Conservation (phyloP, 2,329 filamentous ascomycete genomes). For the Ophiocordyceps camponoti-leonardi region DNA sequence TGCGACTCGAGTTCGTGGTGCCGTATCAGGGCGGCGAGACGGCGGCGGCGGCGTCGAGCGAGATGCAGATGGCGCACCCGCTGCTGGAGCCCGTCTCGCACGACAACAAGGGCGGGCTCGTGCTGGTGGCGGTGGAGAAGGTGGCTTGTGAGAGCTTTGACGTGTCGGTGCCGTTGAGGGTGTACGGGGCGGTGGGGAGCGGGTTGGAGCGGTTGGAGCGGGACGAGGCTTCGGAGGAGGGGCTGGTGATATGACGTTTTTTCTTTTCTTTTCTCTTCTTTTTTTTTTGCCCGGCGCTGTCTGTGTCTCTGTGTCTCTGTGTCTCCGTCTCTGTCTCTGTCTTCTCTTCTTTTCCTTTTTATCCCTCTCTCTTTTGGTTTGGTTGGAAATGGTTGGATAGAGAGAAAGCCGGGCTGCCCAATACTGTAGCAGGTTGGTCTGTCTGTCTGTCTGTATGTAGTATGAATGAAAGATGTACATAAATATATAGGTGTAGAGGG, state of each 20-base stretch:
- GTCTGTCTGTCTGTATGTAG: background rate
- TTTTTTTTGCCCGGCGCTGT: background rate
- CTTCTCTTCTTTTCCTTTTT: too few species aligned
- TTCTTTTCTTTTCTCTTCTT: too few species aligned
- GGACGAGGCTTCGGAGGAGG: conserved; percentile 34
- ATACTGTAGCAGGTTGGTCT: background rate
- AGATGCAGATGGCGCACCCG: conserved; percentile 15
- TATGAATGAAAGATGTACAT: background rate
- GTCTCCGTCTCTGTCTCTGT: too few species aligned
- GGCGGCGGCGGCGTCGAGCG: conserved; percentile 3
- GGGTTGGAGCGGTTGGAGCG: conserved; percentile 38
- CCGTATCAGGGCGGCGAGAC: conserved; percentile 28
- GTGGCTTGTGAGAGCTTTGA: conserved; percentile 81
- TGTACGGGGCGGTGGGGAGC: conserved; percentile 51
- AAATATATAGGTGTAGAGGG: too few species aligned
- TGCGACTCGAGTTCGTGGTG: conserved; percentile 86
- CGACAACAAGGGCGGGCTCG: conserved; percentile 58
- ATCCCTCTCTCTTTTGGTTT: too few species aligned
- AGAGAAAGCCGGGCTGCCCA: background rate
- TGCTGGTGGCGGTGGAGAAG: conserved; percentile 63
- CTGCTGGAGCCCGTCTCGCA: conserved; percentile 65
- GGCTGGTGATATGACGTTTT: conserved; percentile 17
- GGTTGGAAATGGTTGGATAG: background rate
- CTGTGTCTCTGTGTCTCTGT: background rate
- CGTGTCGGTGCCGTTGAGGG: conserved; percentile 65